These are phyloP conservation scores for Picea glauca DNA, from an alignment of 75 land plant genomes.

Conservation along the genomic window DNA sequence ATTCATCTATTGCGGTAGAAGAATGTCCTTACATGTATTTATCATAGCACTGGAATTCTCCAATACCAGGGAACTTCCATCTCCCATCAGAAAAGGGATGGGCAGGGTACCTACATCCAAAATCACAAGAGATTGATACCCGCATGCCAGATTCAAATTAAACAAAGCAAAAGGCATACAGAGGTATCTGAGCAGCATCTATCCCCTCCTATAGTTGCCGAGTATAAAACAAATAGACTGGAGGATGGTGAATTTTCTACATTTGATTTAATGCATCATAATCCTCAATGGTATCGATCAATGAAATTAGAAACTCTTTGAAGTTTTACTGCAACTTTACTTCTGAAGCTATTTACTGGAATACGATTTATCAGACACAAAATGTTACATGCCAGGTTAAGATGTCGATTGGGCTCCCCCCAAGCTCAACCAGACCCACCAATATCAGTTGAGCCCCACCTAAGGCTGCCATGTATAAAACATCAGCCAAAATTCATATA, in stretches of 20 bases:
- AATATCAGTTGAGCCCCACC: too few relatives aligned
- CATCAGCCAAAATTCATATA: too few relatives aligned
- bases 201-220: neutral
- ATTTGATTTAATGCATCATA: neutral
- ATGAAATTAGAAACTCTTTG: neutral
- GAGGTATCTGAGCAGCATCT: neutral
- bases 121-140: neutral
- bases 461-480: too few relatives aligned
- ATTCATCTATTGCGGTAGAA: neutral
- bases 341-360: neutral
- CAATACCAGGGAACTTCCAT: conserved; percentile 49
- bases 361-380: neutral
- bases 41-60: conserved; percentile 55
- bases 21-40: conserved; percentile 30
- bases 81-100: conserved; percentile 42
- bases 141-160: neutral
- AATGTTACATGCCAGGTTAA: neutral
- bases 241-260: neutral
- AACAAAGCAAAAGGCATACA: neutral
- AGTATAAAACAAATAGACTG: neutral
- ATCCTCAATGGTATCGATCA: neutral
- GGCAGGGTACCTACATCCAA: conserved; percentile 34
- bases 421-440: neutral
- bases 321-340: neutral
- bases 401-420: neutral